Base-by-base conservation (phyloP, 352 stramenopile species). In the Blastocystis sp. region DNA sequence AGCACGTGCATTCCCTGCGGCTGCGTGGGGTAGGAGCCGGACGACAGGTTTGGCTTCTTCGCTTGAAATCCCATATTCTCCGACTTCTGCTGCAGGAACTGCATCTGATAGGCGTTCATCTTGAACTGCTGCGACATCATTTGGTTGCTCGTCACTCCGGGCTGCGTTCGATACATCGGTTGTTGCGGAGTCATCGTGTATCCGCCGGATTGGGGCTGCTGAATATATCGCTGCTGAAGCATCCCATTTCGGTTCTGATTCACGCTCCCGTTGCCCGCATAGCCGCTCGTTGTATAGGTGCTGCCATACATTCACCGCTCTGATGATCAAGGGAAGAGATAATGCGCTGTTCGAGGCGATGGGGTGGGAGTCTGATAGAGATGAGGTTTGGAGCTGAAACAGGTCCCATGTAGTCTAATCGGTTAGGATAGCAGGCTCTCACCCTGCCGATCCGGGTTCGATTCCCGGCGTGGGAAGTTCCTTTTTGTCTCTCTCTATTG, bases 381-480 rank as follows among this genome's bases (percentile, higher is more conserved):
- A 55, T 16, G 9, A 16, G 6, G 45, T 6, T 19, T 6, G 45
- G 45, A 16, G 6, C 16, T 6, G 0, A 55, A 74, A 51, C 69
- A 80, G 39, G 59, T 80, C 70, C 70, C 70, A 80, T 80, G 60
- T 80, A 80, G 70, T 80, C 70, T 80, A 80, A 80, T 80, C 65
- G 70, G 70, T 80, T 80, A 80, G 70, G 70, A 80, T 80, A 80
- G 70, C 70, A 80, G 70, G 70, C 70, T 80, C 70, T 80, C 70
- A 80, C 70, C 70, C 70, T 80, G 70, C 70, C 70, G 70, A 80
- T 80, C 70, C 70, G 70, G 70, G 70, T 80, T 80, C 70, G 70
- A 80, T 80, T 80, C 70, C 70, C 70, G 70, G 70, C 61, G 70
- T 81, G 70, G 70, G 70, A 81, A 81, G 45, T 55, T 55, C 16